Evolutionary conservation across 805 yeast species (phyloP).

Genomic region (Scheffersomyces lignosus): DNA sequence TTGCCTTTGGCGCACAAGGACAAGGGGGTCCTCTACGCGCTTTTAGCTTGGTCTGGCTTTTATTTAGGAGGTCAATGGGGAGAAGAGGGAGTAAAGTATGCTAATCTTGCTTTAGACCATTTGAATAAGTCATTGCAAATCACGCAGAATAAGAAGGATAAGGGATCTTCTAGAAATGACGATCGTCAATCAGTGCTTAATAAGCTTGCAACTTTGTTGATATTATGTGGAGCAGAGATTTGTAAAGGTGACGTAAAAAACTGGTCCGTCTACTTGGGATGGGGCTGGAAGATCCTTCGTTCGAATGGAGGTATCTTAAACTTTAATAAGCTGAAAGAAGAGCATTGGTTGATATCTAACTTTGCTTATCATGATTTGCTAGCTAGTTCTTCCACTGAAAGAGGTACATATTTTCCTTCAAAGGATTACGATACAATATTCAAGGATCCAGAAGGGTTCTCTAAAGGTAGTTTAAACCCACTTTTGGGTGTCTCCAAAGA

Average conservation of each 20-base stretch:
- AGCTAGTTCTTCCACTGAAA: constrained; percentile 57
- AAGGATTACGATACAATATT: constrained; percentile 59
- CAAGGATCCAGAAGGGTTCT: constrained; percentile 29
- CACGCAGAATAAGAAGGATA: constrained; percentile 24
- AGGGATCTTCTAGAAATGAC: constrained; percentile 11
- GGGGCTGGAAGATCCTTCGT: constrained; percentile 64
- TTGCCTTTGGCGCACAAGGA: constrained; percentile 56
- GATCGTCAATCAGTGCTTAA: constrained; percentile 37
- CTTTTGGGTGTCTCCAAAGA: constrained; percentile 72
- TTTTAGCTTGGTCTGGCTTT: constrained; percentile 57
- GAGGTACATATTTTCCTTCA: constrained; percentile 66
- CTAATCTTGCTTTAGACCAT: constrained; percentile 47
- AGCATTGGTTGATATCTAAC: constrained; percentile 72
- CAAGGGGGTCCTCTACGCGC: constrained; percentile 49
- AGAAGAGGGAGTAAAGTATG: constrained; percentile 49
- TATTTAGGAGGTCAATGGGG: constrained; percentile 48
- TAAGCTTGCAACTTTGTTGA: constrained; percentile 63
- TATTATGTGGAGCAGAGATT: constrained; percentile 77
- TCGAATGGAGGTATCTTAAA: constrained; percentile 63
- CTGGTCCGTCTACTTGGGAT: constrained; percentile 67
- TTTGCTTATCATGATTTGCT: constrained; percentile 81
- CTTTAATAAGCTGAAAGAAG: constrained; percentile 52
- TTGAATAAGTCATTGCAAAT: constrained; percentile 23
- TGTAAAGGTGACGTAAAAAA: constrained; percentile 78
- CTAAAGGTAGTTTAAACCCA: constrained; percentile 57